phyloP scores from a whole-genome alignment of 1,139 yeast genomes.

The Diutina siamensis region DNA sequence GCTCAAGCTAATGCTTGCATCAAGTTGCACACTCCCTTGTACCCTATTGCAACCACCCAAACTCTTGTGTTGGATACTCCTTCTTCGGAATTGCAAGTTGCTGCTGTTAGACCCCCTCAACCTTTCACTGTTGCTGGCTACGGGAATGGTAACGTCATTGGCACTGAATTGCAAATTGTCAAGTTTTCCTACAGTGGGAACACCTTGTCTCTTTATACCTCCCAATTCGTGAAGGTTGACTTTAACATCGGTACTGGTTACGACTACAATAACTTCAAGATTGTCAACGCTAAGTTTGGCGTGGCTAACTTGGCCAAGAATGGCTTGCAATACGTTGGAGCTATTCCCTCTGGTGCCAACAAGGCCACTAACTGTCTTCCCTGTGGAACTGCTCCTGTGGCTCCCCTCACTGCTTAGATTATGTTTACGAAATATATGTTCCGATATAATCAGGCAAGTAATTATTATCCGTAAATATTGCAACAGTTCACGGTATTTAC shows the following conservation, averaged over 20 bases:
- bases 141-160: slow-evolving; percentile 21
- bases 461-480: no score
- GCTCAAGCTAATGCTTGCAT: slow-evolving; percentile 5
- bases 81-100: background rate
- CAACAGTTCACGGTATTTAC: no score
- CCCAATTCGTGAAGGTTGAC: slow-evolving; percentile 6
- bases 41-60: slow-evolving; percentile 1
- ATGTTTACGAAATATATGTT: no score
- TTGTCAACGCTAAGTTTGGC: slow-evolving; percentile 11
- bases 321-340: slow-evolving; percentile 13
- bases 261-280: slow-evolving; percentile 7
- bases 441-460: no score
- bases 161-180: slow-evolving; percentile 7
- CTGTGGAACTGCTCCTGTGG: background rate
- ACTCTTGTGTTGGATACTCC: slow-evolving; percentile 3
- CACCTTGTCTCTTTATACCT: slow-evolving; percentile 12
- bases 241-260: slow-evolving; percentile 18
- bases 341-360: slow-evolving; percentile 7
- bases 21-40: slow-evolving; percentile 5
- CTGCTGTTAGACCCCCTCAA: slow-evolving; percentile 2
- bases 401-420: background rate
- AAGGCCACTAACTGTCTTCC: background rate
- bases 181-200: slow-evolving; percentile 15
- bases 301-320: slow-evolving; percentile 12
- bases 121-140: slow-evolving; percentile 20